Conservation (phyloP, 768 basidiomycete species). For the Tephrocybe sp. region DNA sequence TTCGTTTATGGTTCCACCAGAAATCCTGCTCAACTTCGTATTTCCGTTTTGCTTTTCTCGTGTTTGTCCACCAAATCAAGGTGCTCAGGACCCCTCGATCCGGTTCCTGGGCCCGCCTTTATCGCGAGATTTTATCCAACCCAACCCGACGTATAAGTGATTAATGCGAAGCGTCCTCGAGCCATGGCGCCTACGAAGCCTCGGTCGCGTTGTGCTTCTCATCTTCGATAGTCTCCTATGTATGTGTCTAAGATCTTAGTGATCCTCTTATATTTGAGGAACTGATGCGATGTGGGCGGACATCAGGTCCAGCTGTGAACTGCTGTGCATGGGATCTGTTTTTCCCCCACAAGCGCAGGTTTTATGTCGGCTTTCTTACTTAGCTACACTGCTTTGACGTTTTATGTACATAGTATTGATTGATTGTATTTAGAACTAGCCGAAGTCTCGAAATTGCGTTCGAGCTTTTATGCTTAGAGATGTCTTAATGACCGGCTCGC, state of each 20-base stretch:
- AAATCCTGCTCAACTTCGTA: constrained; percentile 11
- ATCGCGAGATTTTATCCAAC: constrained; percentile 36
- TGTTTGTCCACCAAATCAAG: constrained; percentile 11
- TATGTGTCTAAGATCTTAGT: too few species aligned
- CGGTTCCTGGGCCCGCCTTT: constrained; percentile 19
- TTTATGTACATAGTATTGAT: constrained; percentile 20
- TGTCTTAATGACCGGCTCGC: constrained; percentile 19
- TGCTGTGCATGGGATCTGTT: constrained; percentile 6
- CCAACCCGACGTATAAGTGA: constrained; percentile 14
- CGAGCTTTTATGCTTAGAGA: constrained; percentile 13
- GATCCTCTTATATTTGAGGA: constrained; percentile 7
- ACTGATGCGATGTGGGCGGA: constrained; percentile 21
- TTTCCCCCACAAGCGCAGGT: constrained; percentile 10
- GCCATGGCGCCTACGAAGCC: not conserved
- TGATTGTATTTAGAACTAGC: constrained; percentile 17
- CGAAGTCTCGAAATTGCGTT: constrained; percentile 15
- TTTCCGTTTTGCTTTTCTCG: constrained; percentile 16
- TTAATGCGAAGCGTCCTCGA: not conserved
- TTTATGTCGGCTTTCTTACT: constrained; percentile 12
- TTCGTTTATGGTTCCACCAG: constrained; percentile 15
- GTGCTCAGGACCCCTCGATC: constrained; percentile 8
- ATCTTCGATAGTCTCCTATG: not conserved
- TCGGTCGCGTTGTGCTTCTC: constrained; percentile 4
- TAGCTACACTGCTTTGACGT: constrained; percentile 12
- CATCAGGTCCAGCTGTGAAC: constrained; percentile 3